A percentile compares a stretch with the other conserved stretches of the same genome.
These are phyloP conservation scores for Moringa oleifera DNA, from an alignment of 345 rosid genomes.

Conservation along the genomic window DNA sequence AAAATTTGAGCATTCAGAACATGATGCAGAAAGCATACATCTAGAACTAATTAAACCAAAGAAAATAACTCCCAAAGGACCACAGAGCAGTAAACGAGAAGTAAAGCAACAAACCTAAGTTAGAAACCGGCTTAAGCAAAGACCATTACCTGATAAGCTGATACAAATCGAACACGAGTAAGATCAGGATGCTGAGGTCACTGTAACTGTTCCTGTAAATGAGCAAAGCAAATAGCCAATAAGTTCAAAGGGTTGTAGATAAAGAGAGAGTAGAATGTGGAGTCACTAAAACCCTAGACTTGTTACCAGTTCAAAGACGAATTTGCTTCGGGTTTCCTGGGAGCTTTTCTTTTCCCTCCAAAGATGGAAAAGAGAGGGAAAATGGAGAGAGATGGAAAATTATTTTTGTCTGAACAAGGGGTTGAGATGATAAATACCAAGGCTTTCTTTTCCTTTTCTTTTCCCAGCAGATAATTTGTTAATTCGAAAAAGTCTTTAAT, in stretches of 20 bases:
- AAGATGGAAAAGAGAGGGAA: slow-evolving; percentile 15
- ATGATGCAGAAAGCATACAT: neutral
- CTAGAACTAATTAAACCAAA: slow-evolving; percentile 1
- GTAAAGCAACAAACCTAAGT: slow-evolving; percentile 3
- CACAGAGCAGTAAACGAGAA: neutral
- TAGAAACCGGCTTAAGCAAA: neutral
- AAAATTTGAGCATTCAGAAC: neutral
- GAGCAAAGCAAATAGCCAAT: neutral
- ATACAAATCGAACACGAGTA: neutral
- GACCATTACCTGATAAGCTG: slow-evolving; percentile 3
- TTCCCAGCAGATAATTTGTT: neutral
- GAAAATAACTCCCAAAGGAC: neutral
- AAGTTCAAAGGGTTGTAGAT: neutral
- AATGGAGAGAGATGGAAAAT: slow-evolving; percentile 13
- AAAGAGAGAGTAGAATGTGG: neutral
- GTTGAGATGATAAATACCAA: slow-evolving; percentile 5
- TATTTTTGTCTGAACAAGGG: slow-evolving; percentile 14
- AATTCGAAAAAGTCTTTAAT: neutral
- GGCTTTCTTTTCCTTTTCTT: neutral
- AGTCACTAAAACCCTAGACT: slow-evolving; percentile 1
- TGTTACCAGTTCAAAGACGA: neutral
- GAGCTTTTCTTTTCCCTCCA: slow-evolving; percentile 17
- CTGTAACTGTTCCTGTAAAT: slow-evolving; percentile 1
- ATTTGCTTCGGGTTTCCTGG: neutral
- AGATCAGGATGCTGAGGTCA: neutral